Evolutionary conservation across 148 eudicot species (phyloP), one percentile per base, ranked within the genome.

Genomic region (Rhododendron henanense): DNA sequence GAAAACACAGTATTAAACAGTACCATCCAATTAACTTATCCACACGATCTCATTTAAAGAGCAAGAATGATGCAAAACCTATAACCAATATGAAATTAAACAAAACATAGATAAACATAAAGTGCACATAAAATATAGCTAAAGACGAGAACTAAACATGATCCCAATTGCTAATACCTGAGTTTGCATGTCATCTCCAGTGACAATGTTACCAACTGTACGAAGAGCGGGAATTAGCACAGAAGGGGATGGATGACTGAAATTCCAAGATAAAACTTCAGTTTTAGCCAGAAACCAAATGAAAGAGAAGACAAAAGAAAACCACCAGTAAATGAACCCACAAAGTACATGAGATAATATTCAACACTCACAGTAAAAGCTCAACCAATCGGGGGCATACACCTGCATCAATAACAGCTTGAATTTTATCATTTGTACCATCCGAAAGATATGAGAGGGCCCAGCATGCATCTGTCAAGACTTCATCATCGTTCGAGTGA

Each of bases 361-460:
- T 25, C 53, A 41, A n/a, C 57, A 92, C 95, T 90, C 84, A 93
- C 95, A 79, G 85, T 78, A 93, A 87, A 83, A 93, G 89, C 81
- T 93, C 95, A 44, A 93, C 89, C 57, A 93, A 85, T 47, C 93
- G 91, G 3, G 88, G 90, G 86, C 95, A 93, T 61, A 93, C 93
- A 45, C 91, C 93, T 33, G 92, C 87, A 55, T 92, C 94, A 33
- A 93, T 93, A 74, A 93, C 95, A 81, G 94, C 90, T 86, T 93
- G 94, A 39, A 93, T 93, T 89, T 91, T 92, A 83, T 93, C 95
- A 92, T 93, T 93, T 77, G 94, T 92, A 75, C 95, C 94, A 92
- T 93, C 94, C 25, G 94, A 93, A 83, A 93, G 94, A 85, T 93
- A 93, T 19, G 95, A 92, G 37, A 93, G 90, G 18, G 95, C 95